Evolutionary conservation across 1,284 basidiomycete species (phyloP), one percentile per base, ranked within the genome.

Genomic region (Puccinia horiana): DNA sequence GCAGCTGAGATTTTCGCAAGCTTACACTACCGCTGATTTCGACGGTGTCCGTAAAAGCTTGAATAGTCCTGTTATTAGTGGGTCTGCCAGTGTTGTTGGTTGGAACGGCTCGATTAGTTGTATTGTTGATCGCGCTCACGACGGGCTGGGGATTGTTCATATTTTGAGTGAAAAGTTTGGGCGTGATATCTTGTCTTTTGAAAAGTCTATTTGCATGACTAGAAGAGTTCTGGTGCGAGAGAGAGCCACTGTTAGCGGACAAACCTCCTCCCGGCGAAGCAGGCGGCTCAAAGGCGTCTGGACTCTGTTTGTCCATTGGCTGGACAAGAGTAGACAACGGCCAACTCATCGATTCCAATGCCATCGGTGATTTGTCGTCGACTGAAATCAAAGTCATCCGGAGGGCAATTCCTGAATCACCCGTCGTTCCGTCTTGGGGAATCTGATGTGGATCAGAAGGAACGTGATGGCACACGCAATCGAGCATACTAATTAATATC

Each of bases 181-280:
- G 40, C 40, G 67, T 70, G 67, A 40, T 70, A 37, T 4, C 32
- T 63, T 63, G 58, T 63, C 58, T 63, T 63, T 32, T 63, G 58
- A 37, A 37, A 63, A 63, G 29, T 32, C 58, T 32, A 63, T 63
- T 32, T 29, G 29, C 58, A 35, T 9, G 58, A 35, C 6, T 32
- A 6, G 14, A 32, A 14, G 32, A 35, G 58, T 35, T 35, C 32
- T 63, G 58, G 20, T 5, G 58, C 58, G 29, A 18, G 58, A 63
- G 58, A 35, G n/a, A 11, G 32, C 58, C 37, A 18, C 29, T 63
- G 20, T 63, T 63, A 37, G 32, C 32, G 58, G 35, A 63, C 29
- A 63, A 63, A 18, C 9, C n/a, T 11, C 32, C 37, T n/a, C 5
- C 58, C 37, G 58, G 12, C 32, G 58, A 32, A 32, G 29, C 37